phyloP scores from a whole-genome alignment of 1,284 basidiomycete genomes.

The Coniferiporia weirii region DNA sequence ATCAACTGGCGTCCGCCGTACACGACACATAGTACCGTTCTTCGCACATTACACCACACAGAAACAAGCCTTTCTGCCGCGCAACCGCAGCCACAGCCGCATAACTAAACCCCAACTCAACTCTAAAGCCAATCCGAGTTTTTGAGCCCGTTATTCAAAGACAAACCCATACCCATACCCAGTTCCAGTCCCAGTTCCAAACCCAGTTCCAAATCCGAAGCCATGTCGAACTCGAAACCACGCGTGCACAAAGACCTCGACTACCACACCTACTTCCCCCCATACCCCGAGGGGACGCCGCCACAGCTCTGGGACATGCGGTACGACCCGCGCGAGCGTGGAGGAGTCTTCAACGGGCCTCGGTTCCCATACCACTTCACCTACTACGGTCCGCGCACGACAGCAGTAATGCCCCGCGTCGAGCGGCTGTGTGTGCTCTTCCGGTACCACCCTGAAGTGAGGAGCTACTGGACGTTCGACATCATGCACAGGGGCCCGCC shows the following conservation, averaged over 20 bases:
- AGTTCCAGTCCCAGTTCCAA: too few species aligned
- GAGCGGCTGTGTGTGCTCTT: conserved; percentile 11
- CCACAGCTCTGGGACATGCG: conserved; percentile 16
- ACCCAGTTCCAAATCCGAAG: too few species aligned
- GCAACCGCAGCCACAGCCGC: background rate
- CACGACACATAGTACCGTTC: background rate
- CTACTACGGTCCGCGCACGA: conserved; percentile 11
- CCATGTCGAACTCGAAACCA: conserved; percentile 11
- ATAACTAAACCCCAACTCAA: too few species aligned
- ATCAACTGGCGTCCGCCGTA: background rate
- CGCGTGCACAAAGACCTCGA: conserved; percentile 16
- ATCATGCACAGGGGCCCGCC: conserved; percentile 9
- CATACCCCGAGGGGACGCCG: background rate
- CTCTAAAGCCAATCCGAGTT: too few species aligned
- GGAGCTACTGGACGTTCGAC: conserved; percentile 10
- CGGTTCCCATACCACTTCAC: conserved; percentile 13
- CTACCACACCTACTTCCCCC: background rate
- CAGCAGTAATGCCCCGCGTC: conserved; percentile 12
- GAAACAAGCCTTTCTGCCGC: background rate
- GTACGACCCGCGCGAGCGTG: conserved; percentile 12
- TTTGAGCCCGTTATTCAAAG: too few species aligned
- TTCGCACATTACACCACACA: background rate
- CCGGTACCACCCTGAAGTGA: conserved; percentile 1
- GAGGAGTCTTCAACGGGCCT: conserved; percentile 1
- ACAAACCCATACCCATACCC: too few species aligned